phyloP scores from a whole-genome alignment of 2,329 filamentous ascomycete genomes.

The Aspergillus aculeatus region DNA sequence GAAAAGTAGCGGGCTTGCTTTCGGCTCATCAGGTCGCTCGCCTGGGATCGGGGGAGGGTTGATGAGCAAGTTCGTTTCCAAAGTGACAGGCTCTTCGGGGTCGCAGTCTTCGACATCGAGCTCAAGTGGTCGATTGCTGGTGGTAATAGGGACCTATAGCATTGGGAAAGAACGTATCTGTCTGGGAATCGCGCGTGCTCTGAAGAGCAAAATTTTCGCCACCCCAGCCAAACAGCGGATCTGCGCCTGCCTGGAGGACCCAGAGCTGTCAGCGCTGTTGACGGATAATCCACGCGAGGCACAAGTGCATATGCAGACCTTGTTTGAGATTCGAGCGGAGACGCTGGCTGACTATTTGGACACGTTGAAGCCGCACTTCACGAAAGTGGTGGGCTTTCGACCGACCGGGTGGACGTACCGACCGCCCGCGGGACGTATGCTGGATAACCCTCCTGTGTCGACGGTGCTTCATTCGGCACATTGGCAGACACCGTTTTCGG shows the following conservation, averaged over 20 bases:
- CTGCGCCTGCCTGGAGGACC: constrained; percentile 79
- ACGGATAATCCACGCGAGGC: constrained; percentile 79
- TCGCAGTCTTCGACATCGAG: constrained; percentile 29
- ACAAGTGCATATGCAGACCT: constrained; percentile 95
- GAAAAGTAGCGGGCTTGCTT: constrained; percentile 56
- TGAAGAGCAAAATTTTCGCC: constrained; percentile 87
- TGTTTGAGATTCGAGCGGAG: constrained; percentile 90
- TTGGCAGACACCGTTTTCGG: constrained; percentile 74
- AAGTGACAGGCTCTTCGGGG: constrained; percentile 38
- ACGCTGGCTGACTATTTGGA: constrained; percentile 86
- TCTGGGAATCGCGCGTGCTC: constrained; percentile 81
- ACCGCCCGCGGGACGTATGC: constrained; percentile 63
- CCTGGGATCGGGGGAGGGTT: constrained; percentile 47
- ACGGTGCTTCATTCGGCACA: constrained; percentile 64
- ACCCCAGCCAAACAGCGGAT: constrained; percentile 79
- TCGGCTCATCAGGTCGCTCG: constrained; percentile 57
- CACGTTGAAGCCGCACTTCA: constrained; percentile 76
- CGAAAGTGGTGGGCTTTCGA: constrained; percentile 82
- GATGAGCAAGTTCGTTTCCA: constrained; percentile 63
- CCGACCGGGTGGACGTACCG: constrained; percentile 94
- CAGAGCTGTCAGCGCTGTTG: constrained; percentile 73
- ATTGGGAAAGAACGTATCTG: constrained; percentile 98
- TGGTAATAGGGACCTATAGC: constrained; percentile 94
- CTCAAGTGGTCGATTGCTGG: constrained; percentile 68
- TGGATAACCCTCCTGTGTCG: constrained; percentile 62